Base-by-base conservation (phyloP, 2,329 filamentous ascomycete genomes). In the Cladosporium sp. region DNA sequence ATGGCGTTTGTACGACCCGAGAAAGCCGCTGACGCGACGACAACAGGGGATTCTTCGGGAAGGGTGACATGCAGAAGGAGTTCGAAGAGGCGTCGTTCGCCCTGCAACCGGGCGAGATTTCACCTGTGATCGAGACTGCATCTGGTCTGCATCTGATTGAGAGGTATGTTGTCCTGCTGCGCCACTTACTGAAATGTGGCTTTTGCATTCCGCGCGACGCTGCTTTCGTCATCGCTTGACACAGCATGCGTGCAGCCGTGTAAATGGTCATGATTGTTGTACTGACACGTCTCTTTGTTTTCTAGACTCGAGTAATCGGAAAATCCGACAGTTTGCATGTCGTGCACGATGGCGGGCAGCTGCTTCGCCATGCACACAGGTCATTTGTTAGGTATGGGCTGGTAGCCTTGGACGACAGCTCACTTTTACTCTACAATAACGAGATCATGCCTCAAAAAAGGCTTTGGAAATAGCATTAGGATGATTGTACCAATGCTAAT, bases 11-110 rank as follows among this genome's bases (percentile, higher is more conserved):
- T 59, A 17, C 30, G 5, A 51, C 45, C 45, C 22, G 52, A 36
- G 19, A 34, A 42, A 56, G 34, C 49, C 30, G 56, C 56, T 59
- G 25, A 59, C 47, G 34, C 47, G 40, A 51, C 30, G 30, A 39
- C 25, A 49, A 42, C 59, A 88, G 85, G 63, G 94, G 94, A 19
- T 96, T 92, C 76, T 99, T 99, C 74, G 92, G 91, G 58, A 87
- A 84, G 69, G 91, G 92, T 28, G 93, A 97, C 70, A 99, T 99
- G 94, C 94, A 99, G 74, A 93, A 92, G 79, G 93, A 97, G 76
- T 99, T 99, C 71, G 94, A 99, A 77, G 91, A 97, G 59, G 92
- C 92, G 4, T 89, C 94, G 1, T 99, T 99, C 77, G 87, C 84
- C n/a, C 81, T 99, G 58, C 84, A 92, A 74, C 87, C 88, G 2